phyloP scores from a whole-genome alignment of 768 basidiomycete species.

The Hypholoma sublateritium region DNA sequence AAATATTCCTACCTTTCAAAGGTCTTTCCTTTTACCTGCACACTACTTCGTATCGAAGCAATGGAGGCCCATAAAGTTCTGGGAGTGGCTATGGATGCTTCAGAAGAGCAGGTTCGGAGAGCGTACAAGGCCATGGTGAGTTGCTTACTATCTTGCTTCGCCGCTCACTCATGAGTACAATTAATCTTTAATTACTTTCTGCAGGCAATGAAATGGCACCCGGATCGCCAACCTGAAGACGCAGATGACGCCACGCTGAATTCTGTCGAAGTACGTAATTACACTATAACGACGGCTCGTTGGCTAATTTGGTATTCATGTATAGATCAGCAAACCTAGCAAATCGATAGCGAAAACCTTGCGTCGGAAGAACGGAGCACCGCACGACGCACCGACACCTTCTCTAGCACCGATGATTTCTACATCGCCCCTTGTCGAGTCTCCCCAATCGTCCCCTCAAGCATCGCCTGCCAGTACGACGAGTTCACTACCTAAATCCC shows the following conservation, averaged over 20 bases:
- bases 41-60: neutral
- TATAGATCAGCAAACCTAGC: conserved; percentile 52
- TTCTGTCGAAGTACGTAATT: conserved; percentile 21
- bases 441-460: neutral
- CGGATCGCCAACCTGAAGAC: conserved; percentile 25
- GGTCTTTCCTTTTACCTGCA: neutral
- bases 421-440: neutral
- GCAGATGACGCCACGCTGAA: conserved; percentile 22
- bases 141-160: conserved; percentile 3
- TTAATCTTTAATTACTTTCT: neutral
- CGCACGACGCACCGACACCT: conserved; percentile 1
- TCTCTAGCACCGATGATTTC: neutral
- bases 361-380: conserved; percentile 19
- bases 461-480: neutral
- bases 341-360: conserved; percentile 43
- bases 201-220: conserved; percentile 52
- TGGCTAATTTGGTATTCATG: neutral
- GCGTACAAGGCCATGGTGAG: conserved; percentile 58
- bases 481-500: neutral
- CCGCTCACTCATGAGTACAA: neutral
- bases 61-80: conserved; percentile 37
- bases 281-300: neutral
- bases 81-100: conserved; percentile 44
- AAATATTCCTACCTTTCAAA: neutral
- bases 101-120: conserved; percentile 46